A percentile compares a stretch with the other conserved stretches of the same genome.
Evolutionary conservation across 768 basidiomycete species (phyloP).

Genomic region (Leccinum broughii): DNA sequence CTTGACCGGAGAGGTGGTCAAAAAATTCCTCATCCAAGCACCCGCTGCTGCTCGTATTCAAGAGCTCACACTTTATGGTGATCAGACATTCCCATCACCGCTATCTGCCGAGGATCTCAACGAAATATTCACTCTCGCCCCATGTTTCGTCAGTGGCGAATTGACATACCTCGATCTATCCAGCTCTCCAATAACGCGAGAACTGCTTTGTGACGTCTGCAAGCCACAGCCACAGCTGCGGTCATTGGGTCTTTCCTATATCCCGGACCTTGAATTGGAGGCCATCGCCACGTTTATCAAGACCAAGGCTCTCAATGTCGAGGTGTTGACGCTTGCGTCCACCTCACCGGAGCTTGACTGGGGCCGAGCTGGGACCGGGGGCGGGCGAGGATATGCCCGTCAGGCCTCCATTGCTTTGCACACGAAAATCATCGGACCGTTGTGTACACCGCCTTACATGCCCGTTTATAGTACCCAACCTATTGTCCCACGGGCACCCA

Average conservation of each 20-base stretch:
- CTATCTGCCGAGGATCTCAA: slow-evolving; percentile 64
- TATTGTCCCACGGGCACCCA: slow-evolving; percentile 45
- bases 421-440: slow-evolving; percentile 71
- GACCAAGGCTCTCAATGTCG: slow-evolving; percentile 70
- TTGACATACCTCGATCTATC: slow-evolving; percentile 91
- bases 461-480: slow-evolving; percentile 48
- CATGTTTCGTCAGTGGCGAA: slow-evolving; percentile 73
- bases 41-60: slow-evolving; percentile 59
- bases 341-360: slow-evolving; percentile 77
- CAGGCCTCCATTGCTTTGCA: slow-evolving; percentile 79
- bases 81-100: slow-evolving; percentile 77
- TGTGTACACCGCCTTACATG: slow-evolving; percentile 77
- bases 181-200: slow-evolving; percentile 67
- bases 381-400: slow-evolving; percentile 46
- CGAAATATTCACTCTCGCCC: slow-evolving; percentile 68
- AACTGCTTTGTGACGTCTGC: slow-evolving; percentile 50
- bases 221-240: slow-evolving; percentile 72
- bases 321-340: slow-evolving; percentile 79
- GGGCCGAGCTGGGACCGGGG: slow-evolving; percentile 37
- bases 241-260: slow-evolving; percentile 88
- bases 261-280: slow-evolving; percentile 66
- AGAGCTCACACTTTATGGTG: slow-evolving; percentile 89
- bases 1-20: slow-evolving; percentile 77
- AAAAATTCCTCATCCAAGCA: slow-evolving; percentile 67
- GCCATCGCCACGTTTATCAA: slow-evolving; percentile 69